Percentiles rank a stretch among this genome's conserved stretches.
Conservation (phyloP, 140 eudicot species). For the Flaveria floridana region DNA sequence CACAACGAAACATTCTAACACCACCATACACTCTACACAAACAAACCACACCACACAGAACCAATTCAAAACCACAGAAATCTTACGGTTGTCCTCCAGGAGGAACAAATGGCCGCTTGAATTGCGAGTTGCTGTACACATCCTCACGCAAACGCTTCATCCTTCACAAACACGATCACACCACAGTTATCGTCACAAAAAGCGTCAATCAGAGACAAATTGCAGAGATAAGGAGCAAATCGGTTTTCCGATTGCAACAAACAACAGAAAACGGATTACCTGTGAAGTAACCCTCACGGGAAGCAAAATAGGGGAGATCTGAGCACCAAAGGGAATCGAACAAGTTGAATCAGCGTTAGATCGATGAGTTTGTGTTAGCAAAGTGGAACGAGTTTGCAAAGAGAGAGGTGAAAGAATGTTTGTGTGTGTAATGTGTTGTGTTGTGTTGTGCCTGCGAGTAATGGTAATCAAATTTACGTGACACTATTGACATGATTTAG, state of each 20-base stretch:
- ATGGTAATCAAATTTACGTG: background rate
- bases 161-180: conserved; percentile 39
- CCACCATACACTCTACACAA: background rate
- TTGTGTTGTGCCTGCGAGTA: background rate
- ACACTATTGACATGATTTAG: background rate
- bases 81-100: conserved; percentile 85
- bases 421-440: background rate
- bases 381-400: conserved; percentile 16
- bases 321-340: conserved; percentile 22
- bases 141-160: conserved; percentile 96
- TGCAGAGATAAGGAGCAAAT: conserved; percentile 24
- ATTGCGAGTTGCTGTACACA: conserved; percentile 63
- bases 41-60: background rate
- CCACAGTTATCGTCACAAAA: background rate
- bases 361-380: conserved; percentile 26
- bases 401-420: conserved; percentile 11
- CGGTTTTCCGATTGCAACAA: conserved; percentile 22
- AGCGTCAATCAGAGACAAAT: conserved; percentile 19
- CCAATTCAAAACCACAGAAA: conserved; percentile 3
- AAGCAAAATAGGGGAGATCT: conserved; percentile 35
- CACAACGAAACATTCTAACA: conserved; percentile 19
- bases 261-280: conserved; percentile 24
- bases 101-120: conserved; percentile 82
- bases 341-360: conserved; percentile 20
- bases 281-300: conserved; percentile 37